Evolutionary conservation across 805 yeast species (phyloP).

Genomic region (Lachancea mirantina): DNA sequence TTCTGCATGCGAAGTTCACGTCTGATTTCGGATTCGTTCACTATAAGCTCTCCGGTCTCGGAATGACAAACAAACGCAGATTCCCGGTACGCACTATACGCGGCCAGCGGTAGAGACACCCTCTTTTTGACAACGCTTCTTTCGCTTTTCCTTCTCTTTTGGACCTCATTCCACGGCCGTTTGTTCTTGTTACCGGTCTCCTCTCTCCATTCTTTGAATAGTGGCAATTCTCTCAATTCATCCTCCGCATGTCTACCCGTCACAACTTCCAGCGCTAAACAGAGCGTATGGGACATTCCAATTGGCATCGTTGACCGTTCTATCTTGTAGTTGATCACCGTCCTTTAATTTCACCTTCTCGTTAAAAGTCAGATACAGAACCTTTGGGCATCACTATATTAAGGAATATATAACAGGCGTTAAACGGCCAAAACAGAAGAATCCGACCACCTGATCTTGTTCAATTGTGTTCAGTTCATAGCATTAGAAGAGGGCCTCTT

Average conservation of each 20-base stretch:
- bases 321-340: too few species aligned
- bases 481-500: too few species aligned
- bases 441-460: neutral
- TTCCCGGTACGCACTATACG: conserved; percentile 19
- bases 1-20: conserved; percentile 12
- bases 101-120: conserved; percentile 18
- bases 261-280: neutral
- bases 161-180: conserved; percentile 5
- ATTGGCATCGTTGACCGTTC: neutral
- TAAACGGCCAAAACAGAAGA: neutral
- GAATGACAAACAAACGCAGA: conserved; percentile 14
- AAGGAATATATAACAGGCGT: too few species aligned
- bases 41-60: conserved; percentile 6
- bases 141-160: conserved; percentile 1
- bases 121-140: neutral
- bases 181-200: too few species aligned
- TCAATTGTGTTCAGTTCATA: neutral
- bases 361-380: too few species aligned
- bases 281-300: neutral
- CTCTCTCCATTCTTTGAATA: neutral
- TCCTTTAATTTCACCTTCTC: too few species aligned
- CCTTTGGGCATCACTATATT: too few species aligned
- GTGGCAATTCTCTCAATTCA: neutral
- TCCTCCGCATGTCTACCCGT: neutral
- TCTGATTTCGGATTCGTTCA: conserved; percentile 18